Evolutionary conservation across 257 asterid species (phyloP), one percentile per base, ranked within the genome.

Genomic region (Leonotis leonurus): DNA sequence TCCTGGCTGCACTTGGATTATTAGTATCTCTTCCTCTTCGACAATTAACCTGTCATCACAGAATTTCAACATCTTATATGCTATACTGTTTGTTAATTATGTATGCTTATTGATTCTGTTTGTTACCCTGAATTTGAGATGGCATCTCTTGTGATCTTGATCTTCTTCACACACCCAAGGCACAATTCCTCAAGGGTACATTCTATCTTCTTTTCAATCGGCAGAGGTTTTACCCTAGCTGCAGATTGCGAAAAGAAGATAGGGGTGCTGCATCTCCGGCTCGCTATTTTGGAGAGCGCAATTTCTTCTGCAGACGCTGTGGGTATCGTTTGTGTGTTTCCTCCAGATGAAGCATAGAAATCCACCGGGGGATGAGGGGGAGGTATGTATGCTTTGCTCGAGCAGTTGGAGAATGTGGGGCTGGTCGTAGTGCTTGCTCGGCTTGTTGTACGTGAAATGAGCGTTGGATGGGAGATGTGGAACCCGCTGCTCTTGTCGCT

Each of bases 141-240:
- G 71, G 80, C 89, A 50, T 93, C 94, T 75, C 97, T 82, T 39
- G 88, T 85, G 73, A 89, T 81, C 73, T 80, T 83, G 72, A 87
- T 79, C 72, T 79, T 82, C 88, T 89, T 89, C 65, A 81, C 81
- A 21, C 87, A 77, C 64, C 97, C 97, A 26, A 49, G 73, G 75
- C 86, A 89, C 68, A 89, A 65, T 60, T 92, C 96, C 77, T 92
- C 96, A 1, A 89, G 96, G 59, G 95, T 83, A 85, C 99, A 93
- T 32, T 73, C 89, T 0, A 93, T 78, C 64, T 89, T 87, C 79
- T 70, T 85, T 72, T 78, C 87, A 0, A 83, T 70, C 2, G 91
- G 85, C 7, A 63, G 88, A 14, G 89, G 90, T 60, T 80, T 93
- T 69, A 75, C 83, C 62, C 88, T 60, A 17, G 80, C 75, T 8